Base-by-base conservation (phyloP, 805 yeast species). In the Komagataella mondaviorum region DNA sequence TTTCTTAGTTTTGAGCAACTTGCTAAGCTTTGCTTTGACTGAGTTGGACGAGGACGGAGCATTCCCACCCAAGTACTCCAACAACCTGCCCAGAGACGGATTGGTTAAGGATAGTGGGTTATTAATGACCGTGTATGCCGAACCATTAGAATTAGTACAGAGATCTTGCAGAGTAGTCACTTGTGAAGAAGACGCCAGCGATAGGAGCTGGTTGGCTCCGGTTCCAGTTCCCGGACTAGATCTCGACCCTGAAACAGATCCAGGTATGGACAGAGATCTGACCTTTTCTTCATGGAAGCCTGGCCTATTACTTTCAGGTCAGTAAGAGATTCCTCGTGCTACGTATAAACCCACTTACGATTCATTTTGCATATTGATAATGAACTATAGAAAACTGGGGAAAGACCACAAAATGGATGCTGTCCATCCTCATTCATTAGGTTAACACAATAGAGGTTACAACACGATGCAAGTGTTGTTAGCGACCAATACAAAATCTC, bases 1-100 rank as follows among this genome's bases (percentile, higher is more conserved):
- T 51, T 66, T 67, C 55, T 75, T 73, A 6, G 59, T 52, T 55
- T 67, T 71, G 50, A 73, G 64, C 48, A 72, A 56, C 54, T 67
- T 73, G 39, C 60, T 56, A 39, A 73, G 49, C 49, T 64, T 65
- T 49, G 55, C 62, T 46, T 65, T 60, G n/a, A 73, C 60, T 2
- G 67, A 54, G 6, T 61, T 57, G 20, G 65, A 62, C 48, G 61
- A 56, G 5, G 63, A 60, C 6, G 52, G 52, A 43, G 57, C 36
- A 30, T 23, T 36, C 16, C 49, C 49, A 12, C 36, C 45, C 16
- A 48, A 24, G 20, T 48, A 48, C 20, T 48, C 50, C n/a, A 48
- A 22, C 46, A 48, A 16, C 14, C 46, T 36, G 6, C 17, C 46
- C 4, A 48, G 22, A 3, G 50, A 30, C 30, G 48, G 39, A 30